Evolutionary conservation across 768 basidiomycete species (phyloP).

Genomic region (Pleurotus platypus): DNA sequence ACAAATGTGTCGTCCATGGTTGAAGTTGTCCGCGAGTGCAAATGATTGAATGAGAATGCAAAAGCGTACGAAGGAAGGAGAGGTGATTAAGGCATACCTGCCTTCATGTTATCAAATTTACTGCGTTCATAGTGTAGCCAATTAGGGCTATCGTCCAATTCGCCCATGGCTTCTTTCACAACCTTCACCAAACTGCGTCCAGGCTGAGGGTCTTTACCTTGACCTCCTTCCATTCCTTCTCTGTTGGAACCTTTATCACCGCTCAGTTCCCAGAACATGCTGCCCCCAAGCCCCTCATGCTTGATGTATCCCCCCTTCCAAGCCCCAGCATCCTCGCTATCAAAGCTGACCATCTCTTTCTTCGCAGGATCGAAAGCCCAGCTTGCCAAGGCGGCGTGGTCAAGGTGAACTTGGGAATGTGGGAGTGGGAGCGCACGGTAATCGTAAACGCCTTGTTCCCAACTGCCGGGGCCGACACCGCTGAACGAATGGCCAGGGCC

Average conservation of each 20-base stretch:
- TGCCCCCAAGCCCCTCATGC: conserved; percentile 75
- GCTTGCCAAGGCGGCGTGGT: conserved; percentile 68
- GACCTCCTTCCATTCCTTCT: conserved; percentile 71
- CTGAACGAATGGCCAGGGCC: conserved; percentile 80
- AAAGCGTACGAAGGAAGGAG: background rate
- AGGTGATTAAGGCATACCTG: conserved; percentile 46
- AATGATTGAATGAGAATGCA: background rate
- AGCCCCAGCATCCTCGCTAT: conserved; percentile 61
- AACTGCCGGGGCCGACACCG: conserved; percentile 83
- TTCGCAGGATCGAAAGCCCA: conserved; percentile 78
- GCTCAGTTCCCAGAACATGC: conserved; percentile 93
- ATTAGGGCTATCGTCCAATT: conserved; percentile 65
- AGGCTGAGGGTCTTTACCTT: conserved; percentile 70
- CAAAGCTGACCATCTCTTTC: conserved; percentile 82
- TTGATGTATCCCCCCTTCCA: conserved; percentile 83
- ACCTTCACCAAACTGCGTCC: conserved; percentile 69
- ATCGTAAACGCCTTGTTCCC: conserved; percentile 92
- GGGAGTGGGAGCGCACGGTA: conserved; percentile 86
- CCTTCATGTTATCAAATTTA: conserved; percentile 76
- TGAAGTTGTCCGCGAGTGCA: background rate
- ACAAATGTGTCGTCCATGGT: background rate
- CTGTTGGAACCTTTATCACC: conserved; percentile 72
- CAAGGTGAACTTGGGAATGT: conserved; percentile 60
- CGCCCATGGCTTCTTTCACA: conserved; percentile 78
- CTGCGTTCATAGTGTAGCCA: conserved; percentile 79